Evolutionary conservation across 2,329 filamentous ascomycete species (phyloP).

Genomic region (Talaromyces sp.): DNA sequence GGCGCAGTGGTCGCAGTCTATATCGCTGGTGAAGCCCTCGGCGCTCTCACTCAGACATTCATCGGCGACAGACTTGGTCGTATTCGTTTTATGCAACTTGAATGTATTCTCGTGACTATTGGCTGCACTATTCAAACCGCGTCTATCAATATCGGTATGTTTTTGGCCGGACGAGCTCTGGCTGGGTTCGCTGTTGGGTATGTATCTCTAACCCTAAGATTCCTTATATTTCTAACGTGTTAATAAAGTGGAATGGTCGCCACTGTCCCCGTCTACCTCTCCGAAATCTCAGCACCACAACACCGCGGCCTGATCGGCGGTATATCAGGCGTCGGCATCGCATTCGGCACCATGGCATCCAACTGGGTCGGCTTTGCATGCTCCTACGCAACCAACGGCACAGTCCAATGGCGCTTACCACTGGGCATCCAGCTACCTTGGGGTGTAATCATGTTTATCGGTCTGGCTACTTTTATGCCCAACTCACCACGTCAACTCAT

Average conservation of each 20-base stretch:
- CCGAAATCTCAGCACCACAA: conserved; percentile 48
- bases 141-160: conserved; percentile 52
- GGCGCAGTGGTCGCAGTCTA: conserved; percentile 55
- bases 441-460: conserved; percentile 52
- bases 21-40: conserved; percentile 55
- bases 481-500: conserved; percentile 53
- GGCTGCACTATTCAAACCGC: conserved; percentile 52
- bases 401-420: conserved; percentile 52
- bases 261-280: conserved; percentile 53
- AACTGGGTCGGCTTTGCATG: conserved; percentile 57
- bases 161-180: conserved; percentile 46
- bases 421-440: conserved; percentile 53
- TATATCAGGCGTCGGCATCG: conserved; percentile 51
- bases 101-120: conserved; percentile 52
- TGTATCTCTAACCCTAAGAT: conserved; percentile 17
- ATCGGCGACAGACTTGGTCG: conserved; percentile 52
- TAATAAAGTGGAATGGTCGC: conserved; percentile 43
- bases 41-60: conserved; percentile 50
- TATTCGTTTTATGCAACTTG: conserved; percentile 51
- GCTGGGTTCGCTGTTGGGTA: conserved; percentile 47
- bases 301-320: conserved; percentile 52
- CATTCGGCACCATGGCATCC: conserved; percentile 52
- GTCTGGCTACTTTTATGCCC: conserved; percentile 53
- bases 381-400: conserved; percentile 49
- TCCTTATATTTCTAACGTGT: background rate